A percentile compares a stretch with the other conserved stretches of the same genome.
These are phyloP conservation scores for Ramularia endophylla DNA, from an alignment of 2,329 filamentous ascomycete genomes.

Conservation along the genomic window DNA sequence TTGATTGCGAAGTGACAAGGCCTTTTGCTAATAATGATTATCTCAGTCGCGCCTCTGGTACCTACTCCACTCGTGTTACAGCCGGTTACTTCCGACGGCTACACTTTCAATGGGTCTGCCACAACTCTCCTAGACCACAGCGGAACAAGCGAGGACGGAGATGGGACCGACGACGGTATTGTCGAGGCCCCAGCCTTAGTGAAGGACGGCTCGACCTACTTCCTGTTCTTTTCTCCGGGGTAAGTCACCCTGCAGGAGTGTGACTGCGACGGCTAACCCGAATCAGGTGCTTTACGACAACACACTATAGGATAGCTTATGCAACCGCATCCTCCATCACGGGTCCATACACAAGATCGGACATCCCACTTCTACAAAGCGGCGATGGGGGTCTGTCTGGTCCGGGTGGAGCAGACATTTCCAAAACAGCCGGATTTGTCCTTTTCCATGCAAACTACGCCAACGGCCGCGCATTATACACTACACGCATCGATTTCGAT, in stretches of 20 bases:
- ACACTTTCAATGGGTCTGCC: slow-evolving; percentile 23
- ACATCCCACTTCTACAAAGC: slow-evolving; percentile 22
- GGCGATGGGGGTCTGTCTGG: slow-evolving; percentile 24
- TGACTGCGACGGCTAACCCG: too few species aligned
- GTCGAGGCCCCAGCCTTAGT: slow-evolving; percentile 30
- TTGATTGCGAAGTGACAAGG: slow-evolving; percentile 12
- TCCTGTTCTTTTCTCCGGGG: slow-evolving; percentile 34
- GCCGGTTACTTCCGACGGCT: slow-evolving; percentile 26
- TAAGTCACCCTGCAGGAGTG: slow-evolving; percentile 10
- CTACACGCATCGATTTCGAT: slow-evolving; percentile 1
- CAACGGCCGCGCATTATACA: slow-evolving; percentile 20
- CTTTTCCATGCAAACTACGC: slow-evolving; percentile 31
- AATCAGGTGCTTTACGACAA: slow-evolving; percentile 26
- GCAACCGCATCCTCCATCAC: slow-evolving; percentile 25
- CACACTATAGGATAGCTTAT: slow-evolving; percentile 31
- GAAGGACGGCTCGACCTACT: slow-evolving; percentile 26
- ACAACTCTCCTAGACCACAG: slow-evolving; percentile 26
- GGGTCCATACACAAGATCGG: slow-evolving; percentile 29
- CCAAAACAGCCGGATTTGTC: slow-evolving; percentile 25
- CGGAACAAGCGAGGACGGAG: slow-evolving; percentile 22
- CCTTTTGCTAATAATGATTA: slow-evolving; percentile 2
- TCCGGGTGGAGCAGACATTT: slow-evolving; percentile 30
- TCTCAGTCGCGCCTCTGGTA: slow-evolving; percentile 23
- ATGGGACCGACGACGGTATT: slow-evolving; percentile 15
- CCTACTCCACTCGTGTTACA: slow-evolving; percentile 30